Conservation (phyloP, 179 eudicot genomes). For the Beta corolliflora region DNA sequence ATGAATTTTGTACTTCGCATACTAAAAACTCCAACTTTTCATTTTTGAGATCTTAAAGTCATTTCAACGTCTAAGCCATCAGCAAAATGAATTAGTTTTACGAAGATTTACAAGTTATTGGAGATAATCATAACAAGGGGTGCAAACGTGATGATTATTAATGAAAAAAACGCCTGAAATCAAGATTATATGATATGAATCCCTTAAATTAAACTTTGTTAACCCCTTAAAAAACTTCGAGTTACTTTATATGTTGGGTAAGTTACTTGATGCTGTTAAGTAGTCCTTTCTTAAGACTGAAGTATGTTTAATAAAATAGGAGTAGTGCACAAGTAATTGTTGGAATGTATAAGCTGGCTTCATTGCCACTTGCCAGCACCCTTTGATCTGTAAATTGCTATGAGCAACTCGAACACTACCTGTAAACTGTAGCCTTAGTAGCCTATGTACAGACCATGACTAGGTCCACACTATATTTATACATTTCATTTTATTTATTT, state of each 20-base stretch:
- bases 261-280: neutral
- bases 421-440: neutral
- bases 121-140: too few relatives aligned
- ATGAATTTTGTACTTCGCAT: too few relatives aligned
- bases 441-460: neutral
- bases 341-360: conserved; percentile 18
- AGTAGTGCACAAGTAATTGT: neutral
- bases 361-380: conserved; percentile 17
- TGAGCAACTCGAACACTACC: conserved; percentile 5
- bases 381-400: conserved; percentile 19
- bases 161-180: too few relatives aligned
- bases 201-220: too few relatives aligned
- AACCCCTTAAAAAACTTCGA: too few relatives aligned
- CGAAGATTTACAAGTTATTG: too few relatives aligned
- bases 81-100: too few relatives aligned
- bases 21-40: too few relatives aligned
- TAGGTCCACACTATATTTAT: neutral
- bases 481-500: neutral
- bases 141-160: too few relatives aligned
- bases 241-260: neutral
- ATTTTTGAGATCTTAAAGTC: too few relatives aligned
- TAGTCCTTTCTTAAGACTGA: neutral
- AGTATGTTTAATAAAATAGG: neutral
- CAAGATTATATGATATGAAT: too few relatives aligned
- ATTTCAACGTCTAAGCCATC: too few relatives aligned